These are phyloP conservation scores for Boletus subparvulus DNA, from an alignment of 768 basidiomycete species.

Conservation along the genomic window DNA sequence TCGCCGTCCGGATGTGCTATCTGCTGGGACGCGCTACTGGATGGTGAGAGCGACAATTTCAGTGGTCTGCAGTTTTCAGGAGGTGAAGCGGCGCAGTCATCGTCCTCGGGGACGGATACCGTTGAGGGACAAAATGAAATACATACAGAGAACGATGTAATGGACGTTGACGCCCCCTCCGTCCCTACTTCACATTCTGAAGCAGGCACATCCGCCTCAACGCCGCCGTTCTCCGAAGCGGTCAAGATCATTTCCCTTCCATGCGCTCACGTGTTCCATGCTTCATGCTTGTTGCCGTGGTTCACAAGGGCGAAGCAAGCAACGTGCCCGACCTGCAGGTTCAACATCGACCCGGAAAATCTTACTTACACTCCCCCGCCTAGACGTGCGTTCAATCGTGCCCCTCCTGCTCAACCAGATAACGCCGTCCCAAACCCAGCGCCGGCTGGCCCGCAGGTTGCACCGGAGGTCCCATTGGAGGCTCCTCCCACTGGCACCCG, in stretches of 20 bases:
- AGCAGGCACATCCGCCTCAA: constrained; percentile 6
- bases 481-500: neutral
- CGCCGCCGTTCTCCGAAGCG: constrained; percentile 15
- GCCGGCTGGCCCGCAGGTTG: constrained; percentile 8
- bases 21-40: constrained; percentile 70
- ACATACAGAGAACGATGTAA: constrained; percentile 7
- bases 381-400: constrained; percentile 18
- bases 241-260: constrained; percentile 66
- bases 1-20: constrained; percentile 58
- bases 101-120: neutral
- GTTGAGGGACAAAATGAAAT: constrained; percentile 5
- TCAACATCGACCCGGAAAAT: constrained; percentile 79
- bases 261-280: constrained; percentile 81
- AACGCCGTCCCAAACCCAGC: constrained; percentile 12
- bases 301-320: constrained; percentile 77
- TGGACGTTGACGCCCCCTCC: constrained; percentile 21
- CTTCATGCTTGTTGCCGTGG: constrained; percentile 77
- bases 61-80: constrained; percentile 13
- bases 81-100: constrained; percentile 1
- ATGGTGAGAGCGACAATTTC: constrained; percentile 40
- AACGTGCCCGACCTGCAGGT: constrained; percentile 81
- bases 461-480: constrained; percentile 9
- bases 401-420: constrained; percentile 12
- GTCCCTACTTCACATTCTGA: constrained; percentile 12
- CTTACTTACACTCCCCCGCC: constrained; percentile 46